Percentiles rank a stretch among this genome's conserved stretches.
These are phyloP conservation scores for Nymphaea thermarum DNA, from an alignment of 164 flowering plant genomes.

Conservation along the genomic window DNA sequence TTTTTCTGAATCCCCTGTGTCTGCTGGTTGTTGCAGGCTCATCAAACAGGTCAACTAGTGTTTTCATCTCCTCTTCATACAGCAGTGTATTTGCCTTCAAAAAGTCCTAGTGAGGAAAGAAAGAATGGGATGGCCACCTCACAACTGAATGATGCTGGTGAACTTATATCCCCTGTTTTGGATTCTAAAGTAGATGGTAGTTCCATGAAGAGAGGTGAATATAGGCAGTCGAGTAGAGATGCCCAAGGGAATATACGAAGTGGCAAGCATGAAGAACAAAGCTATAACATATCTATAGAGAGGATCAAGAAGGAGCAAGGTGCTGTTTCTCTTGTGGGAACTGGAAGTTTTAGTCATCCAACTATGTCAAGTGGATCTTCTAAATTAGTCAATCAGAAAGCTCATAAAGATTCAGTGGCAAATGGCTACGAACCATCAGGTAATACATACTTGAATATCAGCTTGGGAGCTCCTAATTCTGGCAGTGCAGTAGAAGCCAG, in stretches of 20 bases:
- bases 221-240: conserved; percentile 18
- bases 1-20: too few relatives aligned
- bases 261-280: conserved; percentile 19
- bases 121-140: conserved; percentile 21
- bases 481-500: conserved; percentile 3
- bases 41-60: background rate
- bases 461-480: conserved; percentile 24
- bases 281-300: conserved; percentile 16
- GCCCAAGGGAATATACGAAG: conserved; percentile 18
- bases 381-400: conserved; percentile 24
- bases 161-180: conserved; percentile 14
- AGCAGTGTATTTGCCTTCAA: background rate
- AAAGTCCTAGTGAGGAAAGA: conserved; percentile 20
- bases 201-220: conserved; percentile 20
- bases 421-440: conserved; percentile 25
- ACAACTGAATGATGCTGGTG: conserved; percentile 14
- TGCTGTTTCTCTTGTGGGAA: conserved; percentile 21
- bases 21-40: background rate
- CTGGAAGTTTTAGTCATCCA: conserved; percentile 23
- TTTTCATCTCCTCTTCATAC: background rate
- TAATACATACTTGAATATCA: conserved; percentile 49
- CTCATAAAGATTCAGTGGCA: conserved; percentile 14
- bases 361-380: conserved; percentile 21
- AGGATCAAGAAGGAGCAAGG: conserved; percentile 42
- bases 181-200: conserved; percentile 24